phyloP scores from a whole-genome alignment of 2,329 filamentous ascomycete genomes.

The Corniculantispora saksenae region DNA sequence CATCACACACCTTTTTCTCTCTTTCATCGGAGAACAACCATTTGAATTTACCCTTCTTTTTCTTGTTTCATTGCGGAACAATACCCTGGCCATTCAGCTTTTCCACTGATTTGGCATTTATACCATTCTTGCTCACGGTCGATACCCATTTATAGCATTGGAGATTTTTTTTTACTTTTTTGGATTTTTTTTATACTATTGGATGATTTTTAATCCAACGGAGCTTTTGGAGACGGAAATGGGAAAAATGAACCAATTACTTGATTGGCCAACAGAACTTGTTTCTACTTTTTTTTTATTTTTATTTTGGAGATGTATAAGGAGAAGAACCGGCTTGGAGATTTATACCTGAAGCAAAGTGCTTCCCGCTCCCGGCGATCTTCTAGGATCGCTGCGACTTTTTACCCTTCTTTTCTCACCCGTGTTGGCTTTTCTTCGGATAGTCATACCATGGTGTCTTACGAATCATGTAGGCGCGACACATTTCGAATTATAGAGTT shows the following conservation, averaged over 20 bases:
- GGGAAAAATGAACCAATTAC: conserved; percentile 5
- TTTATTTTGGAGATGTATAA: neutral
- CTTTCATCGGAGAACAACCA: neutral
- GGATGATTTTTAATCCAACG: conserved; percentile 3
- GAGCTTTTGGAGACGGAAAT: conserved; percentile 16
- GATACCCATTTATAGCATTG: conserved; percentile 27
- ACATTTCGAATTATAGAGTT: neutral
- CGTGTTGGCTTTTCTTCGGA: neutral
- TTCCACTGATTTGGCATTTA: conserved; percentile 19
- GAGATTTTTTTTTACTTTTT: conserved; percentile 9
- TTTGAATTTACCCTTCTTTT: neutral
- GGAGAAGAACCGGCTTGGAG: conserved; percentile 13
- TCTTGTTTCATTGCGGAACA: conserved; percentile 12
- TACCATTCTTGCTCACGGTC: conserved; percentile 32
- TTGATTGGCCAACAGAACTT: conserved; percentile 6
- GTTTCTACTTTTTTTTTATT: conserved; percentile 24
- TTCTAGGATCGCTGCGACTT: neutral
- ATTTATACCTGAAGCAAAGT: neutral
- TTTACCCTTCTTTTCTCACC: conserved; percentile 7
- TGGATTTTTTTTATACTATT: conserved; percentile 5
- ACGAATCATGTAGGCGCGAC: conserved; percentile 19
- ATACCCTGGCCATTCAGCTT: conserved; percentile 7
- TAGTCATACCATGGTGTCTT: neutral
- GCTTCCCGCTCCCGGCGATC: neutral
- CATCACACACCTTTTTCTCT: neutral